Conservation (phyloP, 768 basidiomycete genomes). For the Artomyces pyxidatus region DNA sequence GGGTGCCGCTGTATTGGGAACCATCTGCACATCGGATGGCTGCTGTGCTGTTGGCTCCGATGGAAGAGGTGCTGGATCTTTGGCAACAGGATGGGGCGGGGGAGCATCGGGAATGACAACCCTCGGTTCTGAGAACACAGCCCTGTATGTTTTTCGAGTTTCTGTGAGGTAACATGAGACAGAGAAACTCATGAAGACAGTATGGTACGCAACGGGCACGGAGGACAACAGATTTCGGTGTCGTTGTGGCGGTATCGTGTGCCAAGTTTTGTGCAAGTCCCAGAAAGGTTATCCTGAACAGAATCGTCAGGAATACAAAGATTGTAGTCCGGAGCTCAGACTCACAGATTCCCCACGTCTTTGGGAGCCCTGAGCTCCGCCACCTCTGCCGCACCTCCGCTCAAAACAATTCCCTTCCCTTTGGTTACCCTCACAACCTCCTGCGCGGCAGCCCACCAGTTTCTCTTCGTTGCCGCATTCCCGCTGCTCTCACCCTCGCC, state of each 20-base stretch:
- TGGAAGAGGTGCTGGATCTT: neutral
- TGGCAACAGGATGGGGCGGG: neutral
- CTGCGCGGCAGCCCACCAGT: constrained; percentile 78
- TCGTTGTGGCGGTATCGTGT: constrained; percentile 50
- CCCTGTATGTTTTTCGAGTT: constrained; percentile 74
- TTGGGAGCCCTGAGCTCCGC: constrained; percentile 61
- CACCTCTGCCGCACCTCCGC: constrained; percentile 54
- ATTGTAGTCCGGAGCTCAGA: too few relatives aligned
- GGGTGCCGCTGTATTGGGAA: neutral
- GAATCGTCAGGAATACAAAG: neutral
- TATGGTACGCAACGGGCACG: constrained; percentile 50
- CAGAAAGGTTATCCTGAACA: constrained; percentile 51
- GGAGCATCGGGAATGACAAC: constrained; percentile 42
- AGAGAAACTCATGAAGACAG: neutral
- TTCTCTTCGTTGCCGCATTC: constrained; percentile 52
- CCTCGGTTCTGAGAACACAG: constrained; percentile 68
- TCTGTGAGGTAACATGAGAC: constrained; percentile 32
- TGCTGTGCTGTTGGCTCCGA: neutral
- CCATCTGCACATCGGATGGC: neutral
- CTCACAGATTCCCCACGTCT: constrained; percentile 74
- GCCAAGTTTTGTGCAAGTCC: constrained; percentile 63
- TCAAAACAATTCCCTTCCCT: constrained; percentile 67
- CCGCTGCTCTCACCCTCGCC: constrained; percentile 48
- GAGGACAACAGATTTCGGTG: constrained; percentile 58
- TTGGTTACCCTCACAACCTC: constrained; percentile 77